Evolutionary conservation across 2,329 filamentous ascomycete genomes (phyloP).

Genomic region (Tolypocladium tundrense): DNA sequence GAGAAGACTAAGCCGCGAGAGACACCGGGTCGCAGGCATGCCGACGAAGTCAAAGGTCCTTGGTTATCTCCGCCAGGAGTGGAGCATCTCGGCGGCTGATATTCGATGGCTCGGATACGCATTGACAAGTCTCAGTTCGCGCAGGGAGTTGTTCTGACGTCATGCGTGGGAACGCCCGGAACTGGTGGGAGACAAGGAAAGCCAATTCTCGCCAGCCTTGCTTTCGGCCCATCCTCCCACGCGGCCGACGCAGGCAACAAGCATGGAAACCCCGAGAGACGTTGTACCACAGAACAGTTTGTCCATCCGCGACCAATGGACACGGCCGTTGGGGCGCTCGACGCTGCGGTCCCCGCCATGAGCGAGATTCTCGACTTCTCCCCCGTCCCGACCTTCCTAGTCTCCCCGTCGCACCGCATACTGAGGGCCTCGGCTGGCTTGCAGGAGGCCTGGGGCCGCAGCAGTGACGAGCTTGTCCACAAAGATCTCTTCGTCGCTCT

Average conservation of each 20-base stretch:
- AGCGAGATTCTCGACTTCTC: conserved; percentile 17
- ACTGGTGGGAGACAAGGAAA: no score
- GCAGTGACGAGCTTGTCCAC: conserved; percentile 14
- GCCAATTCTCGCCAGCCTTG: neutral
- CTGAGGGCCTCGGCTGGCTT: conserved; percentile 17
- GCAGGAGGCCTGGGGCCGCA: conserved; percentile 15
- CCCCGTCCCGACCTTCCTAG: conserved; percentile 18
- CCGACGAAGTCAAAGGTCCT: no score
- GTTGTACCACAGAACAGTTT: neutral
- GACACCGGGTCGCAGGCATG: no score
- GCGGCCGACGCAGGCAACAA: neutral
- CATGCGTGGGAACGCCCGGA: no score
- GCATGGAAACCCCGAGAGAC: neutral
- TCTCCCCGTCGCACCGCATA: conserved; percentile 20
- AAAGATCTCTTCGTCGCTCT: conserved; percentile 17
- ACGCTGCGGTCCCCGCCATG: neutral
- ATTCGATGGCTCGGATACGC: no score
- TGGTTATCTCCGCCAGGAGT: no score
- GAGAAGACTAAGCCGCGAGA: no score
- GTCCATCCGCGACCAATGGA: neutral
- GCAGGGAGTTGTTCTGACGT: no score
- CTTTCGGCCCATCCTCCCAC: neutral
- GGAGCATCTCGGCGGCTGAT: no score
- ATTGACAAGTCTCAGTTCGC: no score
- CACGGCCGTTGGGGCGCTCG: neutral